Conservation (phyloP, 2,329 filamentous ascomycete genomes). For the Ilyonectria sp. region DNA sequence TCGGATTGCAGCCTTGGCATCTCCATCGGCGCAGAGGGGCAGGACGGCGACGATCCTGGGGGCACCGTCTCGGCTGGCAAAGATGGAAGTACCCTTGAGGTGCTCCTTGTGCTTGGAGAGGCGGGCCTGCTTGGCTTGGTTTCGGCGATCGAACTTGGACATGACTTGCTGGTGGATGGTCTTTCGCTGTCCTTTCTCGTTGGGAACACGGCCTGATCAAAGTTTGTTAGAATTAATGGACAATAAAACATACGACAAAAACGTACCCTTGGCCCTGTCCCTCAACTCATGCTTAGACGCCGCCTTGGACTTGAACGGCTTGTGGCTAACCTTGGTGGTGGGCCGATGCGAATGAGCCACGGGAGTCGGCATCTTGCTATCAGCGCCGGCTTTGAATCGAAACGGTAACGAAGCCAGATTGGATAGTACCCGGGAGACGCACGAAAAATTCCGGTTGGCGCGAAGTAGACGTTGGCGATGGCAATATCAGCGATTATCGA, state of each 20-base stretch:
- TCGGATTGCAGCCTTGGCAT: slow-evolving; percentile 76
- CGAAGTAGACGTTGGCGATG: slow-evolving; percentile 38
- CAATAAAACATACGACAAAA: slow-evolving; percentile 4
- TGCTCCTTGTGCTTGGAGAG: slow-evolving; percentile 88
- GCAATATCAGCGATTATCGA: slow-evolving; percentile 47
- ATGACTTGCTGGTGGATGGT: slow-evolving; percentile 97
- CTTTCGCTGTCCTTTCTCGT: slow-evolving; percentile 82
- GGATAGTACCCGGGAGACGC: slow-evolving; percentile 38
- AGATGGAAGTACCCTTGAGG: slow-evolving; percentile 83
- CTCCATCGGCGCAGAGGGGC: slow-evolving; percentile 82
- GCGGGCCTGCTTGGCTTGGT: slow-evolving; percentile 93
- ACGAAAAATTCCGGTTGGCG: slow-evolving; percentile 27
- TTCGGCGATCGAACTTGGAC: slow-evolving; percentile 96
- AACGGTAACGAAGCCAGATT: slow-evolving; percentile 83
- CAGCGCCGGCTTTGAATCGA: slow-evolving; percentile 87
- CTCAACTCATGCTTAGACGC: slow-evolving; percentile 90
- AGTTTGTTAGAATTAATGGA: slow-evolving; percentile 10
- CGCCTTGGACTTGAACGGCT: slow-evolving; percentile 93
- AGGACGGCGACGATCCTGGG: slow-evolving; percentile 91
- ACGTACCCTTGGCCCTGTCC: slow-evolving; percentile 84
- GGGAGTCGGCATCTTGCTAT: slow-evolving; percentile 81
- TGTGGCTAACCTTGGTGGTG: slow-evolving; percentile 90
- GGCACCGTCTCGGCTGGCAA: slow-evolving; percentile 88
- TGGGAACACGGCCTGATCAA: slow-evolving; percentile 79
- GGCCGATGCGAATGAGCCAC: slow-evolving; percentile 89